These are phyloP conservation scores for Mucor saturninus DNA, from an alignment of 371 early-diverging fungal species.

Conservation along the genomic window DNA sequence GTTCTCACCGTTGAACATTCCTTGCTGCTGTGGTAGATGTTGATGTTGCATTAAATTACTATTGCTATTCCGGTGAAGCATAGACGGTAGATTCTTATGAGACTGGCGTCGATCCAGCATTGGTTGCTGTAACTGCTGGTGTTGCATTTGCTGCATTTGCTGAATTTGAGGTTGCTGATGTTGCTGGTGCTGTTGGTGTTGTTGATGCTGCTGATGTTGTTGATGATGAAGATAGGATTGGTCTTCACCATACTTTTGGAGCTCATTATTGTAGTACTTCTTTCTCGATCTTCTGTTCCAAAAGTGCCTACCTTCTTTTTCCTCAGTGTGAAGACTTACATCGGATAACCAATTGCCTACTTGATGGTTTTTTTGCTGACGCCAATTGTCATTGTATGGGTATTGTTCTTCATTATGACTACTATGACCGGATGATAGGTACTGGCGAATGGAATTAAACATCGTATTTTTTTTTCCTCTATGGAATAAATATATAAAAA, in stretches of 20 bases:
- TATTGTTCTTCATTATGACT: neutral
- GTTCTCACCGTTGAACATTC: neutral
- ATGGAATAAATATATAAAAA: neutral
- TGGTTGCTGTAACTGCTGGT: neutral
- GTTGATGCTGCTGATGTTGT: neutral
- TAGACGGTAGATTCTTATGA: neutral
- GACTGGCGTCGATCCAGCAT: neutral
- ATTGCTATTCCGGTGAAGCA: neutral
- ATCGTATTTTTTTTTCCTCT: neutral
- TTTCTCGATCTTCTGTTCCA: slow-evolving; percentile 9
- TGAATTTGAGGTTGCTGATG: neutral
- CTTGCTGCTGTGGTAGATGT: neutral
- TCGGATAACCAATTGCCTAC: slow-evolving; percentile 11
- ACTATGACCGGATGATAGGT: neutral
- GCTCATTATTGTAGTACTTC: neutral
- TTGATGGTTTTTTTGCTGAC: slow-evolving; percentile 9
- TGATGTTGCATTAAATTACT: neutral
- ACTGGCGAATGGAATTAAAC: slow-evolving; percentile 5
- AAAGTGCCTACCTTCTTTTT: slow-evolving; percentile 7
- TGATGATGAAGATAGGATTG: neutral
- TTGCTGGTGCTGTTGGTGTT: neutral
- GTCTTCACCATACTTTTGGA: neutral
- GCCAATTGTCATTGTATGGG: slow-evolving; percentile 4
- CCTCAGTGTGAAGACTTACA: slow-evolving; percentile 2
- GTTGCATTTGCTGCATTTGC: no score